Base-by-base conservation (phyloP, 352 stramenopile species). In the Phytophthora citricola region DNA sequence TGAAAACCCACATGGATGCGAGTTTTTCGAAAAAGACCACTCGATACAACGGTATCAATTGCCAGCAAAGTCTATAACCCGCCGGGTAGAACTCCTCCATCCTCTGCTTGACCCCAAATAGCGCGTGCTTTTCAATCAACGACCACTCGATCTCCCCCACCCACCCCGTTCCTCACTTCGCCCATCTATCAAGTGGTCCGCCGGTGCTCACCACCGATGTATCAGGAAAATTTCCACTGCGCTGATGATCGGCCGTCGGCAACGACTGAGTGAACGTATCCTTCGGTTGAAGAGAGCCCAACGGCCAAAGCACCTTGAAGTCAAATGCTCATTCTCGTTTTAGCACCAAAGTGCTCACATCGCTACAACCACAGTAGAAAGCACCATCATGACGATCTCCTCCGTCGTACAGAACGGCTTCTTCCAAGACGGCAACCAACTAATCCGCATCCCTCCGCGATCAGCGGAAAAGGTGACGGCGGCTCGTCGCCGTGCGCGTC, bases 161-260 rank as follows among this genome's bases (percentile, higher is more conserved):
- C 46, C 50, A 63, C 29, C 38, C 7, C 29, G 29, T 11, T 47
- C 26, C 22, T 26, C 22, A 34, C 31, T 34, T 10, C 31, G 31
- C 31, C 31, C 31, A 34, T 47, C 62, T 60, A 70, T 65, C 62
- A 70, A 65, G 62, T 70, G 62, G 14, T 55, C 36, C 5, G 36
- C 36, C 14, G 11, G 36, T 34, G 36, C 36, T 43, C 36, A 43
- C 36, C 11, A 8, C 36, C 4, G 7, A 43, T 66, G 56, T 66
- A 70, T 72, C 57, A 72, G 61, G 64, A 72, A 61, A 66, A 58
- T 72, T 72, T 72, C 57, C 57, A 72, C 57, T 47, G 24, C 22
- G 29, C 14, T 31, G 32, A 65, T 57, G 57, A 53, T 41, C 12
- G 36, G 36, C 15, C 29, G 11, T 17, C 47, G 4, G 15, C 27